A percentile compares a stretch with the other conserved stretches of the same genome.
These are phyloP conservation scores for Phaeosphaeria sp. DNA, from an alignment of 2,329 filamentous ascomycete species.

Conservation along the genomic window DNA sequence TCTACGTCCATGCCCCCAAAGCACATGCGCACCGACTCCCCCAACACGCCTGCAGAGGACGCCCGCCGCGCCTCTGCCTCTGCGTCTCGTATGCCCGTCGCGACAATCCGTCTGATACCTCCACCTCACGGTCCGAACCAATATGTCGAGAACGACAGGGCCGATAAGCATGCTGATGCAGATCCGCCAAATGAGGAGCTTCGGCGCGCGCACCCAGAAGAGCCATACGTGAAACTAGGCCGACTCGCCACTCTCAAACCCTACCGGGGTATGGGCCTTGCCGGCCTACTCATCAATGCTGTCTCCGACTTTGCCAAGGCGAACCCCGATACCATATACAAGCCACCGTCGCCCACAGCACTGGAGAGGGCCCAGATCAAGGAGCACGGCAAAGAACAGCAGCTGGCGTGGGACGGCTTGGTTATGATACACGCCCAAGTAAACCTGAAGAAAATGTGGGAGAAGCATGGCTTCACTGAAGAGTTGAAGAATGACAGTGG, in stretches of 20 bases:
- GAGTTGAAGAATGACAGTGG: conserved; percentile 66
- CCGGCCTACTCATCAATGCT: conserved; percentile 68
- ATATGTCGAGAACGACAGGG: conserved; percentile 37
- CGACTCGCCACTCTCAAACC: conserved; percentile 73
- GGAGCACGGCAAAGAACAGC: conserved; percentile 48
- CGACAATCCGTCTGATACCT: conserved; percentile 80
- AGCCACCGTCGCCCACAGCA: conserved; percentile 45
- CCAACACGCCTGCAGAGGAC: conserved; percentile 49
- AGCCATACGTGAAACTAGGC: conserved; percentile 84
- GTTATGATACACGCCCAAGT: conserved; percentile 82
- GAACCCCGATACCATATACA: conserved; percentile 60
- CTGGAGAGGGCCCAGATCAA: conserved; percentile 53
- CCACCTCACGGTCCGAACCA: conserved; percentile 76
- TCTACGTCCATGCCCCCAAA: conserved; percentile 47
- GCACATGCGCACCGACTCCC: conserved; percentile 48
- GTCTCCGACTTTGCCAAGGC: conserved; percentile 71
- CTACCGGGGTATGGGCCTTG: conserved; percentile 71
- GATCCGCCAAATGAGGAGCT: conserved; percentile 26
- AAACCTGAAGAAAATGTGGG: conserved; percentile 69
- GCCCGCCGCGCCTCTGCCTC: conserved; percentile 44
- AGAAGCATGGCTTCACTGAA: conserved; percentile 77
- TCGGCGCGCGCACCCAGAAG: conserved; percentile 63
- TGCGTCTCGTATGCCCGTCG: conserved; percentile 65
- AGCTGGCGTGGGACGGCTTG: conserved; percentile 72
- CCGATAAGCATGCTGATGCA: conserved; percentile 39